phyloP scores from a whole-genome alignment of 331 rosid species.

The Quercus lobata region DNA sequence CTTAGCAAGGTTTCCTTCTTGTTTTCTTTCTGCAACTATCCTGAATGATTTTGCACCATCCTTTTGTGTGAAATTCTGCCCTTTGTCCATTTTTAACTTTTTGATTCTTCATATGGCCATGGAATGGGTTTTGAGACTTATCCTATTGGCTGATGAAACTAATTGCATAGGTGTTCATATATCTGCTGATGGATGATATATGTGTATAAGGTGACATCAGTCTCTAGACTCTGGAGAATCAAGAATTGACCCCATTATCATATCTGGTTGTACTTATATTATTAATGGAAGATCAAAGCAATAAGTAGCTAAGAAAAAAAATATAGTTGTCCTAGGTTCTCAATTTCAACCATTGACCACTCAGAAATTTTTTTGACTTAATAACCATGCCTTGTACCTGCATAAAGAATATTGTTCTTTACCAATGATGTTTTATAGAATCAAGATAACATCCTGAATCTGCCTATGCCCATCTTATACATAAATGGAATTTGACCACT shows the following conservation, averaged over 20 bases:
- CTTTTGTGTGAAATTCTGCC: neutral
- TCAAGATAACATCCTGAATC: neutral
- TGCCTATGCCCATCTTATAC: neutral
- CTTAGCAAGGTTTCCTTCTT: neutral
- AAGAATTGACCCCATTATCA: neutral
- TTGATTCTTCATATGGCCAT: neutral
- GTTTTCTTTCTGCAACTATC: neutral
- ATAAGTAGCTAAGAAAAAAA: neutral
- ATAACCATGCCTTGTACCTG: neutral
- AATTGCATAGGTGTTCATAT: neutral
- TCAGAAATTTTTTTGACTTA: neutral
- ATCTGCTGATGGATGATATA: neutral
- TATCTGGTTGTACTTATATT: neutral
- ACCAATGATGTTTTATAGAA: neutral
- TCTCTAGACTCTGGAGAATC: neutral
- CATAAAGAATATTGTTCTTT: neutral
- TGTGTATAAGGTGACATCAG: neutral
- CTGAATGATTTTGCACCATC: neutral
- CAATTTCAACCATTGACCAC: neutral
- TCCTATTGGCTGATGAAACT: neutral
- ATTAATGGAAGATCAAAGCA: neutral
- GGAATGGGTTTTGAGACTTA: neutral
- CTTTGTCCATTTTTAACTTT: neutral
- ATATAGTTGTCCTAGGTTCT: neutral
- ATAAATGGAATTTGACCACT: neutral